Base-by-base conservation (phyloP, 2,329 filamentous ascomycete genomes). In the Macrophomina phaseolina region DNA sequence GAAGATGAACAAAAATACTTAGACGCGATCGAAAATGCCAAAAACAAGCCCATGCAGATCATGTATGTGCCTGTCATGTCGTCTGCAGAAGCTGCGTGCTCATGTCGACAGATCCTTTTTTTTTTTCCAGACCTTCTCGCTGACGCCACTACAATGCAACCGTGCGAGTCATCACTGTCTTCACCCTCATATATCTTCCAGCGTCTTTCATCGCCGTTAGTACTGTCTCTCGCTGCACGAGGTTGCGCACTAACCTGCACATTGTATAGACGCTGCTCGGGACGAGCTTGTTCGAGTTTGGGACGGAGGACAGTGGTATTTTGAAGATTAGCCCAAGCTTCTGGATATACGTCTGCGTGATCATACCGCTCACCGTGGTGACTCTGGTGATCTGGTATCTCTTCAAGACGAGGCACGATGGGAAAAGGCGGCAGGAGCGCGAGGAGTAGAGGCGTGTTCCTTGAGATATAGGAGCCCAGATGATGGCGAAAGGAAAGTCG, bases 101-200 rank as follows among this genome's bases (percentile, higher is more conserved):
- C 8, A 51, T 23, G 3, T 3, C 1, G n/a, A 4, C 7, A 36
- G 30, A n/a, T 53, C 32, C 9, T n/a, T 53, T 6, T 18, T 18
- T 6, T n/a, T 53, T 6, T 53, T 53, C 32, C 51, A 53, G 7
- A 32, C 6, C 3, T 7, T n/a, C 8, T 53, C 51, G n/a, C 51
- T 53, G 8, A 8, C 32, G 9, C 18, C 55, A 12, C 8, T 60
- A 16, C n/a, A 60, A 60, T 40, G 67, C 68, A 2, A 70, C 69
- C 2, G 68, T 70, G 11, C 55, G 63, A 2, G 56, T 70, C 16
- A 70, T 71, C 18, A 71, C 69, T 4, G 23, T 71, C 12, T 69
- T 60, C 48, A 70, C 70, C 7, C 32, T 71, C 46, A 70, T 71
- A 32, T 71, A 71, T 51, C 66, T 71, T 1, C 70, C 70, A 6